These are phyloP conservation scores for Syzygium malaccense DNA, from an alignment of 441 rosid species.

Conservation along the genomic window DNA sequence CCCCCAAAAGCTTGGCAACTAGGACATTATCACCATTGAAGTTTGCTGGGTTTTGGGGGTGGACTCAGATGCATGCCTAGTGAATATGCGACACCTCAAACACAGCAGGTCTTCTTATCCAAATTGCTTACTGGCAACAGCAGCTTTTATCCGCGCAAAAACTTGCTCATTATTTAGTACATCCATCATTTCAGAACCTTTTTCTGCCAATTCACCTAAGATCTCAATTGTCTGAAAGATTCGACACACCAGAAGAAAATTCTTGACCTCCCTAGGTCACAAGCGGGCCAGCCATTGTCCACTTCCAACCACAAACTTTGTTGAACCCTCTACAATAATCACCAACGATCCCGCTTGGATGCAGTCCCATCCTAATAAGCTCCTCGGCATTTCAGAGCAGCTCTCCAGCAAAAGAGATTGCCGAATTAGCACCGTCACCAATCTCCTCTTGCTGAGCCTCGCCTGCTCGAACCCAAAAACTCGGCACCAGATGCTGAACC, in stretches of 20 bases:
- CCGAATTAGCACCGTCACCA: slow-evolving; percentile 86
- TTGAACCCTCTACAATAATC: slow-evolving; percentile 61
- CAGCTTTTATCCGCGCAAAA: slow-evolving; percentile 68
- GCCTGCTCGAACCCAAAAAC: slow-evolving; percentile 65
- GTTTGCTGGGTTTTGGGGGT: too few relatives aligned
- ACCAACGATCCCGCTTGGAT: slow-evolving; percentile 86
- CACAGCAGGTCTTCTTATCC: slow-evolving; percentile 79
- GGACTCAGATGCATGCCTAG: slow-evolving; percentile 91
- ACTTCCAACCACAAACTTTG: slow-evolving; percentile 29
- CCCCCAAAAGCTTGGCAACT: slow-evolving; percentile 72
- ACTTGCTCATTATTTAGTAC: slow-evolving; percentile 73
- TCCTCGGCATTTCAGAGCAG: slow-evolving; percentile 83
- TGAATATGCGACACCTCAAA: slow-evolving; percentile 1
- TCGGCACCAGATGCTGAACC: slow-evolving; percentile 95
- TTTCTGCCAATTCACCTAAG: slow-evolving; percentile 68
- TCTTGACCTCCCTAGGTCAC: background rate
- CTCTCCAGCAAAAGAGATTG: slow-evolving; percentile 90
- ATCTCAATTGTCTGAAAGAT: slow-evolving; percentile 45
- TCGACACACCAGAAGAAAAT: background rate
- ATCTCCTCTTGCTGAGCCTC: slow-evolving; percentile 96
- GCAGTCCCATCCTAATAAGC: slow-evolving; percentile 90
- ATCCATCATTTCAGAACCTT: slow-evolving; percentile 86
- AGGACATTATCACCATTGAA: too few relatives aligned
- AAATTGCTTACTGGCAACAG: slow-evolving; percentile 93
- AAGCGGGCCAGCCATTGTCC: background rate